Percentiles rank a stretch among this genome's conserved stretches.
Conservation (phyloP, 148 eudicot species). For the Rhododendron henanense region DNA sequence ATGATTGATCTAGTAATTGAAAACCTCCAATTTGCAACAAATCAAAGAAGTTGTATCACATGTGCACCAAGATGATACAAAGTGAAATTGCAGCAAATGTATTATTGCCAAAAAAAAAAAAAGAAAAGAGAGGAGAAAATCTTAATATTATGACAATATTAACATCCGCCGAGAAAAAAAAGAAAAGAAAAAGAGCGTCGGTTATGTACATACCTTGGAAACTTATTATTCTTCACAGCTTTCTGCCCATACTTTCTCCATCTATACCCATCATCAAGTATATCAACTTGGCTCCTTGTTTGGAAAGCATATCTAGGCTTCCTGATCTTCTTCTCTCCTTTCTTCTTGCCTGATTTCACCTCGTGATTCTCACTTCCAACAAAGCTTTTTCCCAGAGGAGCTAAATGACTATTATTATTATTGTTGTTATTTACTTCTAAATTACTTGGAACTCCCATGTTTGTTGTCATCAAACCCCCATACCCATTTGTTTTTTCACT, state of each 20-base stretch:
- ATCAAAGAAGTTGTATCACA: not conserved
- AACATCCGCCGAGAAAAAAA: too few species aligned
- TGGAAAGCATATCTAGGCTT: conserved; percentile 43
- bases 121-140: not conserved
- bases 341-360: conserved; percentile 14
- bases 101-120: not conserved
- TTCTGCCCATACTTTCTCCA: conserved; percentile 55
- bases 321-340: conserved; percentile 28
- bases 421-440: not conserved
- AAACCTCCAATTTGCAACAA: not conserved
- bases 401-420: not conserved
- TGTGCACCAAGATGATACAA: not conserved
- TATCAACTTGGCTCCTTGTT: conserved; percentile 53
- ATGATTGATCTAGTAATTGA: not conserved
- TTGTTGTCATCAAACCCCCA: conserved; percentile 8
- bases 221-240: conserved; percentile 49
- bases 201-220: conserved; percentile 31
- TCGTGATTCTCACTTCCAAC: conserved; percentile 1
- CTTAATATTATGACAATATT: too few species aligned
- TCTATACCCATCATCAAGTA: conserved; percentile 51
- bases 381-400: not conserved
- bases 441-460: not conserved
- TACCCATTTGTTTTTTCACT: conserved; percentile 5
- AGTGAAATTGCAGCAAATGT: not conserved
- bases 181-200: not conserved